Evolutionary conservation across 2,329 filamentous ascomycete genomes (phyloP), one percentile per base, ranked within the genome.

Genomic region (Paecilomyces formosus): DNA sequence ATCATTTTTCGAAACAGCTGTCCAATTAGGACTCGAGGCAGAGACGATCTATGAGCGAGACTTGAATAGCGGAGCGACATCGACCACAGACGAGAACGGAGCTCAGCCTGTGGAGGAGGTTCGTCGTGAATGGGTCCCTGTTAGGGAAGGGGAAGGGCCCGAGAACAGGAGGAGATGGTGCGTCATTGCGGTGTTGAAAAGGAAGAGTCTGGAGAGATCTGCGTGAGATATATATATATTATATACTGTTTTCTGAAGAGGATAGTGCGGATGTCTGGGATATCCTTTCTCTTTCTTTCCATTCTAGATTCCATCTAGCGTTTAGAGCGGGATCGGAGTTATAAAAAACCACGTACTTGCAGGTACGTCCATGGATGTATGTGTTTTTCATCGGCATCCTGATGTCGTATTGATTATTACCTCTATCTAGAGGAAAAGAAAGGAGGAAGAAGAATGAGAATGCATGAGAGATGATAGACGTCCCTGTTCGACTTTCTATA

Each of bases 121-220:
- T 75, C 64, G 67, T 28, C 64, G 71, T 58, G 68, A 72, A 51
- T 75, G 78, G 68, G 70, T 78, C 59, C 74, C 76, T 22, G 73
- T 76, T n/a, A 65, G 71, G 45, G 80, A 83, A 63, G 76, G 79
- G 51, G 77, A 78, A 57, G 68, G 69, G 0, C 70, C 77, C 33
- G 78, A 79, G 35, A 81, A 82, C 68, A 73, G 81, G 63, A 81
- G 79, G 66, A 79, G 79, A 65, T 86, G 83, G 84, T 77, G 83
- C 63, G 81, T 84, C 11, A 66, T 85, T 63, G 79, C 80, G 28
- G 72, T 76, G 53, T 61, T 80, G 65, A 71, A 66, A 60, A 65
- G 63, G 57, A 49, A 18, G 13, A 11, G 12, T 50, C 2, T 2
- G n/a, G 8, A 9, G 45, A 50, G 45, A 11, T 13, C n/a, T 50